Conservation (phyloP, 371 early-diverging fungal species). For the Umbelopsis sp. region DNA sequence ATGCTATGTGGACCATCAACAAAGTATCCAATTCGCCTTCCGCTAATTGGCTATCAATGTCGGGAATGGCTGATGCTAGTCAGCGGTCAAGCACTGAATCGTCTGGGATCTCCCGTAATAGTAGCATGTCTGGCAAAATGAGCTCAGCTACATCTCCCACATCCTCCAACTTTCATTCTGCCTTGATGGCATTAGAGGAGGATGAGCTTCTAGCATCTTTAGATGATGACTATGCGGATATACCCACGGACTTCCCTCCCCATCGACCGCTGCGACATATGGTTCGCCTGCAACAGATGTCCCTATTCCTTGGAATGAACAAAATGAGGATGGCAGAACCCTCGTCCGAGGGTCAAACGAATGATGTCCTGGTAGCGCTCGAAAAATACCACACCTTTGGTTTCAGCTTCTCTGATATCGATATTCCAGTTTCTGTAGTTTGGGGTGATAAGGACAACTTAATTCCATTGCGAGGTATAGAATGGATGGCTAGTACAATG, state of each 20-base stretch:
- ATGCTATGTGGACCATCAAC: slow-evolving; percentile 53
- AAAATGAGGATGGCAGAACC: slow-evolving; percentile 45
- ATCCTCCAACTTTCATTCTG: slow-evolving; percentile 13
- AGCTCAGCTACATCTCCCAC: background rate
- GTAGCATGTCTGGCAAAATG: slow-evolving; percentile 10
- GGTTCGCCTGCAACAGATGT: slow-evolving; percentile 50
- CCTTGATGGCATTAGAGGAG: slow-evolving; percentile 35
- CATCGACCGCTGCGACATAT: slow-evolving; percentile 52
- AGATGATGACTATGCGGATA: slow-evolving; percentile 36
- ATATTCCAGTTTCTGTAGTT: slow-evolving; percentile 44
- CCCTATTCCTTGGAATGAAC: slow-evolving; percentile 54
- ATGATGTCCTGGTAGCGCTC: slow-evolving; percentile 51
- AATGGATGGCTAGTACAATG: slow-evolving; percentile 41
- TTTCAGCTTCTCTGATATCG: slow-evolving; percentile 47
- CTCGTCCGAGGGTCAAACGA: slow-evolving; percentile 43
- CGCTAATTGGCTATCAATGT: background rate
- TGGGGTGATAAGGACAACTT: slow-evolving; percentile 59
- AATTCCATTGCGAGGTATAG: slow-evolving; percentile 44
- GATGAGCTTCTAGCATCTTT: slow-evolving; percentile 40
- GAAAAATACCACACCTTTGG: slow-evolving; percentile 55
- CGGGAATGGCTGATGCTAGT: background rate
- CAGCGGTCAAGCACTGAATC: slow-evolving; percentile 14
- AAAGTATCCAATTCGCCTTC: slow-evolving; percentile 23
- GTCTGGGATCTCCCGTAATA: background rate
- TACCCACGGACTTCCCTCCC: slow-evolving; percentile 53